Base-by-base conservation (phyloP, 2,329 filamentous ascomycete species). In the Penicillium sp. region DNA sequence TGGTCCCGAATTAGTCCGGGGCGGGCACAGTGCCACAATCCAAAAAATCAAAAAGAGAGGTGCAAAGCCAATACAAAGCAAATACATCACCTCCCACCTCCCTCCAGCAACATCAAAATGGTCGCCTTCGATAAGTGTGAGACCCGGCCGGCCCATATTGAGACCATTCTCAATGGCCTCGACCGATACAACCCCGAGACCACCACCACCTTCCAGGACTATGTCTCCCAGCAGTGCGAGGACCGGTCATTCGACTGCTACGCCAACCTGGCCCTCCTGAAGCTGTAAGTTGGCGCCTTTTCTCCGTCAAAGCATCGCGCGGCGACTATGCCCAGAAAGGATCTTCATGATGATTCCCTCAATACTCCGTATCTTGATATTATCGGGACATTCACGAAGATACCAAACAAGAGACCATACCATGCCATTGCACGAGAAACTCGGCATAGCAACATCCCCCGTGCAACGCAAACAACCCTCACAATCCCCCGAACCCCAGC, bases 101-200 rank as follows among this genome's bases (percentile, higher is more conserved):
- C 39, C 52, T 49, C 42, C 50, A 57, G 54, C 52, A 40, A 44
- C 47, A 53, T 44, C 60, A 65, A 64, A 59, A 64, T 64, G 62
- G 66, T 70, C 63, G 77, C 85, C 57, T 89, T 89, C 80, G 93
- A 97, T 83, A 90, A 92, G 78, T 90, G 91, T 81, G 87, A 91
- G 69, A 91, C 96, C 78, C 84, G 94, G 76, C 93, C 94, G 67
- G 90, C 94, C 66, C 87, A 94, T 76, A 95, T 99, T 77, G 89
- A 91, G 73, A 83, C 81, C 76, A 97, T 99, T 72, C 91, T 99
- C 73, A 96, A 93, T 79, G 93, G 94, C 67, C 90, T 99, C 62
- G 94, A 99, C 79, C 86, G 94, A 71, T 99, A 99, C 82, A 99
- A 99, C 78, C 94, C 94, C 40, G 94, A 99, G 81, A 96, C 94